phyloP scores from a whole-genome alignment of 805 yeast species.

The Peterozyma toletana region DNA sequence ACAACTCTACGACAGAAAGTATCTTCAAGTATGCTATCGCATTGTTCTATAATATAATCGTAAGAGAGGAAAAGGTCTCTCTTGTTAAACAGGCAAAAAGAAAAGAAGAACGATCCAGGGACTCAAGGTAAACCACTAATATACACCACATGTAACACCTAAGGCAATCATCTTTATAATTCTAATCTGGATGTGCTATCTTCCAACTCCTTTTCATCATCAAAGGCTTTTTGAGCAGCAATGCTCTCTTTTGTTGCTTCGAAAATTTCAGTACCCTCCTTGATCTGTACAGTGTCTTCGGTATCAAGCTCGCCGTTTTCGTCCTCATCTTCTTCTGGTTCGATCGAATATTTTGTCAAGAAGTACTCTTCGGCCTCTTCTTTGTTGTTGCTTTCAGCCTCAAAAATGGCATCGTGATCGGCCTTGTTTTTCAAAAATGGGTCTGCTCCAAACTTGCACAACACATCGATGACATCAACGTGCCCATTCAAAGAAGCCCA shows the following conservation, averaged over 20 bases:
- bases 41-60: too few relatives aligned
- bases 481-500: conserved; percentile 96
- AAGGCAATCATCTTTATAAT: too few relatives aligned
- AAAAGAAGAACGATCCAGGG: too few relatives aligned
- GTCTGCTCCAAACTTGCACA: conserved; percentile 78
- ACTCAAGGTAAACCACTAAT: too few relatives aligned
- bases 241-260: conserved; percentile 38
- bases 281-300: conserved; percentile 25
- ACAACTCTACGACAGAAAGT: too few relatives aligned
- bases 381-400: conserved; percentile 76
- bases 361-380: conserved; percentile 75
- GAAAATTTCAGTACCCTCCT: conserved; percentile 45
- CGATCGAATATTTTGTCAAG: conserved; percentile 64
- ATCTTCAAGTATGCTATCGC: too few relatives aligned
- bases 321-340: conserved; percentile 44
- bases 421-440: conserved; percentile 69
- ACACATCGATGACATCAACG: conserved; percentile 54
- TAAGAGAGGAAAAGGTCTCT: too few relatives aligned
- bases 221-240: conserved; percentile 28
- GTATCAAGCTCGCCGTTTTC: conserved; percentile 28
- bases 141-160: too few relatives aligned
- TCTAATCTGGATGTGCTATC: neutral
- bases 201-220: conserved; percentile 7
- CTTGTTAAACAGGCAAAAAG: too few relatives aligned
- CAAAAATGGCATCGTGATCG: conserved; percentile 80